Base-by-base conservation (phyloP, 148 eudicot genomes). In the Rheum nobile region DNA sequence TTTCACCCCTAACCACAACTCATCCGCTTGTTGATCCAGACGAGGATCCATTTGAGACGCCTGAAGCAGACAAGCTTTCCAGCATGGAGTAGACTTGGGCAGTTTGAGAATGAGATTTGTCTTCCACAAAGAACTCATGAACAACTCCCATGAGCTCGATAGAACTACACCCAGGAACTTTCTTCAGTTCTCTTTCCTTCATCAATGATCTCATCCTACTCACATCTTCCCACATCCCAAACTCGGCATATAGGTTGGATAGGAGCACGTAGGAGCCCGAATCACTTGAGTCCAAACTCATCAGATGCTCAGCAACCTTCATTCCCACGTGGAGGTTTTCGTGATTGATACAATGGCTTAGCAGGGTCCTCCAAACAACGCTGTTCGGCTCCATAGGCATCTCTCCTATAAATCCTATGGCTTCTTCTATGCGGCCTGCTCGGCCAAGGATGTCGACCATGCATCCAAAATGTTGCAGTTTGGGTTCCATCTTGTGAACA, bases 371-470 rank as follows among this genome's bases (percentile, higher is more conserved):
- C 93, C 81, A 89, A 75, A 89, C 75, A 28, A 87, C 78, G 68
- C 76, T 82, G 70, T 85, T 88, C 67, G 96, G 96, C 54, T 83
- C 77, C 71, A 91, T 83, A 50, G 93, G 96, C 96, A 91, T 91
- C 70, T 86, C 79, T n/a, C 79, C 73, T 13, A 91, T 75, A 21
- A 91, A 82, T 2, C 57, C 78, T 72, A 71, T 78, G 34, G 93
- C 96, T 77, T 79, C 79, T 77, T 79, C 78, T 41, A 87, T 77
- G 71, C 76, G 74, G 67, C 96, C 96, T 68, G 91, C 88, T 68
- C 89, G 82, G 34, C 84, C 80, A 77, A 88, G 90, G 57, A 91
- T 83, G 83, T 91, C 93, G 74, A 89, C 90, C 82, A 91, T 75
- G 79, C 97, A 91, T 74, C 93, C 93, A 46, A 87, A 87, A 70